Conservation (phyloP, 2,329 filamentous ascomycete genomes). For the Pseudocercospora cruenta region DNA sequence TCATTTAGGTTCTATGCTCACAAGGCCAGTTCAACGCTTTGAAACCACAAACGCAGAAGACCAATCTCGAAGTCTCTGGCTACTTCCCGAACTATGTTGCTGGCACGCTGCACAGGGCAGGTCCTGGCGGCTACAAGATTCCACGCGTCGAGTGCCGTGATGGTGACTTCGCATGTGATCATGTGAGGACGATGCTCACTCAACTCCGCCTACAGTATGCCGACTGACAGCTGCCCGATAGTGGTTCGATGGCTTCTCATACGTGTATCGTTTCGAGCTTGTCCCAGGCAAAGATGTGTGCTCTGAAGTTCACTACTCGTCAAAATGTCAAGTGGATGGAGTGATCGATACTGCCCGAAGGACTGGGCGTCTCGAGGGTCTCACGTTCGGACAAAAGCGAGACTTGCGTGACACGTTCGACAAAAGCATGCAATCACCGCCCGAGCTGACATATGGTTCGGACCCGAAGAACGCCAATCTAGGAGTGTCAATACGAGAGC, state of each 20-base stretch:
- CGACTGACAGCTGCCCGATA: background rate
- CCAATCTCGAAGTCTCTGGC: slow-evolving; percentile 67
- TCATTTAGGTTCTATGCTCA: background rate
- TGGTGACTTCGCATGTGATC: slow-evolving; percentile 62
- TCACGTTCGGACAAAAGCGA: slow-evolving; percentile 70
- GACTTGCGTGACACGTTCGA: slow-evolving; percentile 78
- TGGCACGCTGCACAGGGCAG: slow-evolving; percentile 74
- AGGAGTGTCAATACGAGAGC: slow-evolving; percentile 62
- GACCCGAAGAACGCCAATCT: slow-evolving; percentile 53
- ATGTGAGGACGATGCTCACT: slow-evolving; percentile 41
- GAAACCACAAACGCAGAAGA: slow-evolving; percentile 3
- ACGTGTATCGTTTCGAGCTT: slow-evolving; percentile 74
- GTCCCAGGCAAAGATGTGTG: slow-evolving; percentile 44
- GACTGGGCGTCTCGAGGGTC: slow-evolving; percentile 59
- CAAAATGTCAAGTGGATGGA: slow-evolving; percentile 67
- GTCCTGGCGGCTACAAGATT: slow-evolving; percentile 68
- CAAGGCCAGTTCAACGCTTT: slow-evolving; percentile 12
- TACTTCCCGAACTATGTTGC: slow-evolving; percentile 71
- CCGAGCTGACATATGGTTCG: slow-evolving; percentile 41
- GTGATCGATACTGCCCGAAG: slow-evolving; percentile 64
- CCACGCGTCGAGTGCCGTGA: slow-evolving; percentile 58
- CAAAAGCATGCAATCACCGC: slow-evolving; percentile 69
- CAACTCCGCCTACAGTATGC: background rate
- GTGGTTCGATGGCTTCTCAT: slow-evolving; percentile 80
- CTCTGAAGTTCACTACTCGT: slow-evolving; percentile 68